phyloP scores from a whole-genome alignment of 2,329 filamentous ascomycete species.

The Tricladium varicosporioides region DNA sequence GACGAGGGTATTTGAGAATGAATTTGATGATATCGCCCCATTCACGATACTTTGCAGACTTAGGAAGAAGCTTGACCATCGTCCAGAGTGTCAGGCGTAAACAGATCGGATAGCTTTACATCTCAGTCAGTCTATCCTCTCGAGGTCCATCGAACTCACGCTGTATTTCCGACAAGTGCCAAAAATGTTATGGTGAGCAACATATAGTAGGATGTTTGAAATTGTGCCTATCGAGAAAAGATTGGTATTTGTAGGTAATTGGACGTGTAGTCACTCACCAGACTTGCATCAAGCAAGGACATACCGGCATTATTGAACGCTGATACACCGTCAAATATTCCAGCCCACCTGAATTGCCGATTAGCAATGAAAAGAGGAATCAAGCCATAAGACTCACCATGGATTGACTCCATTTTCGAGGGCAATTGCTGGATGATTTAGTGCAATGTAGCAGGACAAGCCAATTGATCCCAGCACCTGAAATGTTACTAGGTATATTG shows the following conservation, averaged over 20 bases:
- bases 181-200: constrained; percentile 48
- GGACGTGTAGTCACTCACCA: constrained; percentile 34
- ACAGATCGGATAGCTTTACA: constrained; percentile 46
- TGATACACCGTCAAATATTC: constrained; percentile 63
- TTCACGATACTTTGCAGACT: constrained; percentile 38
- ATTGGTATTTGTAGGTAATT: too few relatives aligned
- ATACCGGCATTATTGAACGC: constrained; percentile 69
- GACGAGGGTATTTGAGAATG: constrained; percentile 51
- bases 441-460: constrained; percentile 56
- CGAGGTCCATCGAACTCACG: constrained; percentile 24
- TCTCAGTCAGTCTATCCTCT: neutral
- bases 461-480: constrained; percentile 55
- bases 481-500: constrained; percentile 56
- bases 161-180: constrained; percentile 61
- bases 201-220: constrained; percentile 26
- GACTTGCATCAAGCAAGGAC: constrained; percentile 63
- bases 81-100: constrained; percentile 57
- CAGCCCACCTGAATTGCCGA: constrained; percentile 48
- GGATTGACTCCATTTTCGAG: constrained; percentile 54
- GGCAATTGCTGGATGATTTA: constrained; percentile 46
- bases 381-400: constrained; percentile 37
- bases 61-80: constrained; percentile 30
- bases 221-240: constrained; percentile 13
- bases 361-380: neutral
- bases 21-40: constrained; percentile 47